A percentile compares a stretch with the other conserved stretches of the same genome.
These are phyloP conservation scores for Tuber calosporum DNA, from an alignment of 495 filamentous ascomycete genomes.

Conservation along the genomic window DNA sequence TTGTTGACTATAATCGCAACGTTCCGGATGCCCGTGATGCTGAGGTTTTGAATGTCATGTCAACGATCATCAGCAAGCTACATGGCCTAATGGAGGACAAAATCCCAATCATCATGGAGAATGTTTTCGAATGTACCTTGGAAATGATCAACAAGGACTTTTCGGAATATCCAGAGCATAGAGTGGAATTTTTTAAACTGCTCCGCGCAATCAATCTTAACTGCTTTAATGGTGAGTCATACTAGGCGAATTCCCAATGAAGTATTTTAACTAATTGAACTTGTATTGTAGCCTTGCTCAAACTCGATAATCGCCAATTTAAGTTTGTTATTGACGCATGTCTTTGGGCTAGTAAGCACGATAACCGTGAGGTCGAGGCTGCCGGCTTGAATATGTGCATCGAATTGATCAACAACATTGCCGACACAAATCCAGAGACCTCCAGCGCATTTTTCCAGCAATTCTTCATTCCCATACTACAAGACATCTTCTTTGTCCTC, in stretches of 20 bases:
- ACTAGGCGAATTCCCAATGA: neutral
- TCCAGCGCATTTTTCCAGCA: conserved; percentile 94
- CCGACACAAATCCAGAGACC: conserved; percentile 76
- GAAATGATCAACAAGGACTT: conserved; percentile 99
- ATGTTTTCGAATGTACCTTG: conserved; percentile 95
- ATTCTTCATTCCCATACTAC: conserved; percentile 89
- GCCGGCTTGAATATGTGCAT: conserved; percentile 99
- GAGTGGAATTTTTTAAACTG: conserved; percentile 96
- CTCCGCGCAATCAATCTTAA: conserved; percentile 90
- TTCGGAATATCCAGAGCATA: conserved; percentile 95
- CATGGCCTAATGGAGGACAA: conserved; percentile 96
- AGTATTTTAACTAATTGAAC: conserved; percentile 20
- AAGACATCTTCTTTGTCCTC: conserved; percentile 97
- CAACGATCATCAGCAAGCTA: conserved; percentile 89
- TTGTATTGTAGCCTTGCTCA: conserved; percentile 60
- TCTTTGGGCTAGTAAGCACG: conserved; percentile 99
- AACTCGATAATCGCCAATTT: conserved; percentile 90
- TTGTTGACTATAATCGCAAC: conserved; percentile 94
- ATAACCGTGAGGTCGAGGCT: conserved; percentile 95
- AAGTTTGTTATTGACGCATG: conserved; percentile 99
- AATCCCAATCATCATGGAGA: conserved; percentile 94
- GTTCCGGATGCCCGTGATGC: conserved; percentile 94
- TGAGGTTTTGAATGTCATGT: conserved; percentile 95
- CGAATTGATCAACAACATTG: conserved; percentile 95
- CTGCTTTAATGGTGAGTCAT: conserved; percentile 65